A percentile compares a stretch with the other conserved stretches of the same genome.
These are phyloP conservation scores for Berkeleyomyces rouxiae DNA, from an alignment of 2,329 filamentous ascomycete species.

Conservation along the genomic window DNA sequence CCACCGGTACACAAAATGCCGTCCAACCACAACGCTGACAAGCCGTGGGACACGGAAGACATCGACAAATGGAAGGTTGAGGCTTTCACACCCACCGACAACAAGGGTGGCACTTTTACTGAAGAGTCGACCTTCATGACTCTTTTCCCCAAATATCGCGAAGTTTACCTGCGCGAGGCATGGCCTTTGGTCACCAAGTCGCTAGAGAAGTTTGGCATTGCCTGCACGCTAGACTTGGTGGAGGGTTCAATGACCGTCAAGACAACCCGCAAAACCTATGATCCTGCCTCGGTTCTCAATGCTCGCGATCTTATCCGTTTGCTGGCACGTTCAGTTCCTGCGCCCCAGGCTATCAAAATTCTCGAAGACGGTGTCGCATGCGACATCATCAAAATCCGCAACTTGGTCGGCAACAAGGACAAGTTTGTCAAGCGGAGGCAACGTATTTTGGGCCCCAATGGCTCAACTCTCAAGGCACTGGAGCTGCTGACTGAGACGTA, in stretches of 20 bases:
- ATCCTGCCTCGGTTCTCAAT: constrained; percentile 84
- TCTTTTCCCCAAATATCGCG: constrained; percentile 90
- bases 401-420: constrained; percentile 81
- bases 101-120: constrained; percentile 66
- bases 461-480: constrained; percentile 82
- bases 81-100: constrained; percentile 71
- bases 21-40: constrained; percentile 75
- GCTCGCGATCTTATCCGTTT: constrained; percentile 89
- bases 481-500: constrained; percentile 85
- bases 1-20: constrained; percentile 40
- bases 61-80: constrained; percentile 96
- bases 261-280: constrained; percentile 79
- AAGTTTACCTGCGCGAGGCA: constrained; percentile 79
- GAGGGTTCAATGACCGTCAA: constrained; percentile 95
- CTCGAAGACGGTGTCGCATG: constrained; percentile 81
- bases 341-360: constrained; percentile 85
- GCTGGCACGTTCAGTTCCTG: constrained; percentile 77
- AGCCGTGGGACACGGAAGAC: constrained; percentile 91
- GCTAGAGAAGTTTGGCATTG: constrained; percentile 75
- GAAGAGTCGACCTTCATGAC: constrained; percentile 84
- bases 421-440: constrained; percentile 90
- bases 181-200: constrained; percentile 84
- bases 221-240: constrained; percentile 82
- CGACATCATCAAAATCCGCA: constrained; percentile 92
- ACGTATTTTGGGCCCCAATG: constrained; percentile 78